These are phyloP conservation scores for Aspergillus baeticus DNA, from an alignment of 495 filamentous ascomycete species.

Conservation along the genomic window DNA sequence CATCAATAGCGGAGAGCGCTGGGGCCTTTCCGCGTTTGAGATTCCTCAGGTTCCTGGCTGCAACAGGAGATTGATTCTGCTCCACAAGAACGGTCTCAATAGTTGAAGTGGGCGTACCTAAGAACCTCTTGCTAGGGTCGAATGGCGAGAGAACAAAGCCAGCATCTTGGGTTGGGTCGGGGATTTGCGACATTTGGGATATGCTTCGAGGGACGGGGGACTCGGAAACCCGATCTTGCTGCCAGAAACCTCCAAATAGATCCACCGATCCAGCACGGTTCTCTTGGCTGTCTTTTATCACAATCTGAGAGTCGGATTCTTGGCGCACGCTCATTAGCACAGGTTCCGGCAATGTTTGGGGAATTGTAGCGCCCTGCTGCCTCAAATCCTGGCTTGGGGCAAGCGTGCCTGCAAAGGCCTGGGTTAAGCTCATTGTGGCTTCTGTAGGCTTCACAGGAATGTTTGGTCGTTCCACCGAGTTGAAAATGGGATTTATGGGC, in stretches of 20 bases:
- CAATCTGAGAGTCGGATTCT: slow-evolving; percentile 49
- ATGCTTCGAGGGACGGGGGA: slow-evolving; percentile 39
- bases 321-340: slow-evolving; percentile 43
- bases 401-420: slow-evolving; percentile 92
- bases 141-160: slow-evolving; percentile 68
- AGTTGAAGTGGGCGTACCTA: slow-evolving; percentile 64
- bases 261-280: slow-evolving; percentile 30
- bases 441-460: slow-evolving; percentile 57
- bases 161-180: slow-evolving; percentile 83
- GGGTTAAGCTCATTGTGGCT: slow-evolving; percentile 74
- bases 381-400: slow-evolving; percentile 53
- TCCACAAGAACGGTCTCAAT: slow-evolving; percentile 67
- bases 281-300: slow-evolving; percentile 67
- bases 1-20: slow-evolving; percentile 40
- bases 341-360: slow-evolving; percentile 51
- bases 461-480: slow-evolving; percentile 36
- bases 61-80: slow-evolving; percentile 57
- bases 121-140: slow-evolving; percentile 56
- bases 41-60: slow-evolving; percentile 58
- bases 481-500: slow-evolving; percentile 22
- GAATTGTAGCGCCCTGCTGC: slow-evolving; percentile 47
- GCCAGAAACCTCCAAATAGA: slow-evolving; percentile 28
- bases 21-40: slow-evolving; percentile 45
- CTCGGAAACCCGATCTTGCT: slow-evolving; percentile 40
- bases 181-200: slow-evolving; percentile 61